phyloP scores from a whole-genome alignment of 805 yeast species.

The Teunomyces lycoperdinae region DNA sequence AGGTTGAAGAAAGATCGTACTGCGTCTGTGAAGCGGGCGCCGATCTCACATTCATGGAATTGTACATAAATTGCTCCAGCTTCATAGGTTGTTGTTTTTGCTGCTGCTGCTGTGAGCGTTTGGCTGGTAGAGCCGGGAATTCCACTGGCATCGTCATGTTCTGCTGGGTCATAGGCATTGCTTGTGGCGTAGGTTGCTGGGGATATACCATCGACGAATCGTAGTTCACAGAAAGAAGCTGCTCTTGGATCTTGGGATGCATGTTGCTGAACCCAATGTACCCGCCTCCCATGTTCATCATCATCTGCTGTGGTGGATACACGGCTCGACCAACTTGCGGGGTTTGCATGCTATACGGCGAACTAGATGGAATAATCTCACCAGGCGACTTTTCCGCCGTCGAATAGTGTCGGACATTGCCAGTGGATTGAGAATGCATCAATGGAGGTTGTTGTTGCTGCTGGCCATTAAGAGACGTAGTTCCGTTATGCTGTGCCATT shows the following conservation, averaged over 20 bases:
- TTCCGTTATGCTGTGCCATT: not conserved
- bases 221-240: conserved; percentile 9
- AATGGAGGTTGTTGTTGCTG: conserved; percentile 8
- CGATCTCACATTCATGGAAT: conserved; percentile 10
- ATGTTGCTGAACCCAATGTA: conserved; percentile 17
- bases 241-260: conserved; percentile 17
- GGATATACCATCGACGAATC: not conserved
- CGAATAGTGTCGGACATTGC: conserved; percentile 11
- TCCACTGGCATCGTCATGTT: not conserved
- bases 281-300: conserved; percentile 20
- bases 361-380: conserved; percentile 1
- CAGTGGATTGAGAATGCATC: conserved; percentile 15
- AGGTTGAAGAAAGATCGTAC: not conserved
- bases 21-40: conserved; percentile 21
- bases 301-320: conserved; percentile 12
- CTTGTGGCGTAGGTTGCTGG: conserved; percentile 5
- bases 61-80: conserved; percentile 6
- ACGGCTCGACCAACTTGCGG: conserved; percentile 1
- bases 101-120: conserved; percentile 5
- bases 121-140: conserved; percentile 3
- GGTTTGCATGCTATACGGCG: not conserved
- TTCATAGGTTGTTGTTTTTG: conserved; percentile 9
- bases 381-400: not conserved
- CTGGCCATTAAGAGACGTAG: no score
- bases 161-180: not conserved